phyloP scores from a whole-genome alignment of 2,329 filamentous ascomycete genomes.

The Diaporthe sp. region DNA sequence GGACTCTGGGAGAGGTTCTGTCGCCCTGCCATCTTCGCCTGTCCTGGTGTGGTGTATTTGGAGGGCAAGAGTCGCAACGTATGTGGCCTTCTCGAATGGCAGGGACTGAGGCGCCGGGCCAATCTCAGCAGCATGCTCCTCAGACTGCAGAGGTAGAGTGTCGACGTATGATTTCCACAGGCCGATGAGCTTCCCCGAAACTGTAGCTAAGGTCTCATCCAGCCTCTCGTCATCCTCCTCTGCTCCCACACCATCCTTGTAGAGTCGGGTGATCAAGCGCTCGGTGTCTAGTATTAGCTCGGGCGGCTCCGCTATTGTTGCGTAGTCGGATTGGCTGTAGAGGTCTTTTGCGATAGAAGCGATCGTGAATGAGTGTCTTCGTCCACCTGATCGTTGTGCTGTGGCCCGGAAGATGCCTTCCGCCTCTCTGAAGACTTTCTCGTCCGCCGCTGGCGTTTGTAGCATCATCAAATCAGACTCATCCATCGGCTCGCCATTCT shows the following conservation, averaged over 20 bases:
- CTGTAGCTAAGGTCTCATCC: conserved; percentile 67
- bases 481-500: conserved; percentile 54
- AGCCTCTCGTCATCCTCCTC: conserved; percentile 69
- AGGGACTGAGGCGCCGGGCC: conserved; percentile 73
- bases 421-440: conserved; percentile 66
- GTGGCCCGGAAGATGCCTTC: conserved; percentile 68
- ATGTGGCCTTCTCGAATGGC: conserved; percentile 81
- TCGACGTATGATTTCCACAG: conserved; percentile 70
- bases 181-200: conserved; percentile 63
- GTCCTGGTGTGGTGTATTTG: conserved; percentile 79
- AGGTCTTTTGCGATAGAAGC: conserved; percentile 79
- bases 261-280: conserved; percentile 74
- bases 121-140: conserved; percentile 71
- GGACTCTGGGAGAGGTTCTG: conserved; percentile 77
- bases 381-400: conserved; percentile 56
- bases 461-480: conserved; percentile 68
- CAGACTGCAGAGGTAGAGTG: conserved; percentile 60
- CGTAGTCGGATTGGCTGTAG: conserved; percentile 68
- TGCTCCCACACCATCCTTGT: conserved; percentile 70
- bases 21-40: conserved; percentile 49
- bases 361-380: conserved; percentile 71
- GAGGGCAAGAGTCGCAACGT: conserved; percentile 82
- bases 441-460: conserved; percentile 66
- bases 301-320: conserved; percentile 76
- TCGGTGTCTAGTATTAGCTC: conserved; percentile 83